These are phyloP conservation scores for Platanthera zijinensis DNA, from an alignment of 106 monocot species.

Conservation along the genomic window DNA sequence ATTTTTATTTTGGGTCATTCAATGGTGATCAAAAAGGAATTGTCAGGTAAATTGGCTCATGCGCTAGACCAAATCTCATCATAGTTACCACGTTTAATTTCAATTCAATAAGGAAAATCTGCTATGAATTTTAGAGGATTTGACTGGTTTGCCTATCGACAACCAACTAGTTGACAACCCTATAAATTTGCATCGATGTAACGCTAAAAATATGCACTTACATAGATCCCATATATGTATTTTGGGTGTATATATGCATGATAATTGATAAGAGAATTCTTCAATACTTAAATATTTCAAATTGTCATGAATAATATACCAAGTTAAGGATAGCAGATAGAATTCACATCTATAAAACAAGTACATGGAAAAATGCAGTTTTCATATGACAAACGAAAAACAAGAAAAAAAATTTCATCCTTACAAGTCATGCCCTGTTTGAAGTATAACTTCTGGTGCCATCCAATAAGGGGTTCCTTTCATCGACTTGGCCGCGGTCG, in stretches of 20 bases:
- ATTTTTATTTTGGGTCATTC: no score
- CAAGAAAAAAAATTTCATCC: not conserved
- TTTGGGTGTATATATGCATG: not conserved
- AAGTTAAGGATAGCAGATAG: not conserved
- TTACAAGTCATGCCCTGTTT: conserved; percentile 90
- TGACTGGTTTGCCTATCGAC: no score
- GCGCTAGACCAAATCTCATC: no score
- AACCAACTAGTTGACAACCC: no score
- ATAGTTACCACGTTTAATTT: no score
- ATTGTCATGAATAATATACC: not conserved
- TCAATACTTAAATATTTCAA: not conserved
- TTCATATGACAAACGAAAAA: not conserved
- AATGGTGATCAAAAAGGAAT: no score
- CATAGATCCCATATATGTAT: not conserved
- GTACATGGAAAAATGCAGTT: not conserved
- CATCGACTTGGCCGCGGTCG: conserved; percentile 90
- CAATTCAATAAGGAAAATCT: no score
- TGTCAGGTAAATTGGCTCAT: no score
- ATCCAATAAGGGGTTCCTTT: conserved; percentile 99
- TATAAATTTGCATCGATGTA: no score
- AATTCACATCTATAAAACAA: not conserved
- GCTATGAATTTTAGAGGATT: no score
- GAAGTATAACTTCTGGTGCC: conserved; percentile 97
- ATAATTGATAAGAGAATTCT: not conserved
- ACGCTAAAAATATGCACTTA: not conserved